Base-by-base conservation (phyloP, 116 monocot species). In the Trichopus zeylanicus region DNA sequence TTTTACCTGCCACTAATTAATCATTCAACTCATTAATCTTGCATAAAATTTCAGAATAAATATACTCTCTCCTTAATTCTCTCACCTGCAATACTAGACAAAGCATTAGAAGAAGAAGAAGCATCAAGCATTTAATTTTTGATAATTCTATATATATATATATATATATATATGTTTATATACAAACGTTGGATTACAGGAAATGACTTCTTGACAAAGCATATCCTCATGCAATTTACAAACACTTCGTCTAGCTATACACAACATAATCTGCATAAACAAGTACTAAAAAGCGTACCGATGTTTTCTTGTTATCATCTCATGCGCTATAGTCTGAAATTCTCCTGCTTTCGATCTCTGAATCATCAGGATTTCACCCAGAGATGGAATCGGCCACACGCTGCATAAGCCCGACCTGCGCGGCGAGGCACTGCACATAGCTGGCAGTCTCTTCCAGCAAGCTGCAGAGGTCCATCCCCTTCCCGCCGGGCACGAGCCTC, bases 341-440 rank as follows among this genome's bases (percentile, higher is more conserved):
- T 46, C 15, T 11, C 15, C 32, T 33, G 32, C 8, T 33, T 46
- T 46, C 46, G 5, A 9, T 46, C 46, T 46, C 46, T 46, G 5
- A 13, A 46, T 46, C 46, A 46, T 15, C 10, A 46, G 2, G 2
- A 49, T 24, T 49, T 20, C 22, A 22, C 22, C 27, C 51, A 10
- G 53, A 28, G 9, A 59, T 59, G 20, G 67, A 59, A 64, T 73
- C 53, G 22, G 48, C 80, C 33, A 79, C 57, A 29, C 20, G 46
- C 63, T 76, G 62, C 84, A 84, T 84, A 31, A 84, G 51, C 58
- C 59, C 51, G 19, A 80, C 79, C 73, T 79, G 79, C 22, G 67
- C 19, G 20, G 46, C 58, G 22, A 84, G 73, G 29, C 53, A 75
- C 53, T 63, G 37, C 25, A 84, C 48, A 61, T 76, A 84, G 60